Conservation (phyloP, 2,329 filamentous ascomycete genomes). For the Emmonsiellopsis sp. region DNA sequence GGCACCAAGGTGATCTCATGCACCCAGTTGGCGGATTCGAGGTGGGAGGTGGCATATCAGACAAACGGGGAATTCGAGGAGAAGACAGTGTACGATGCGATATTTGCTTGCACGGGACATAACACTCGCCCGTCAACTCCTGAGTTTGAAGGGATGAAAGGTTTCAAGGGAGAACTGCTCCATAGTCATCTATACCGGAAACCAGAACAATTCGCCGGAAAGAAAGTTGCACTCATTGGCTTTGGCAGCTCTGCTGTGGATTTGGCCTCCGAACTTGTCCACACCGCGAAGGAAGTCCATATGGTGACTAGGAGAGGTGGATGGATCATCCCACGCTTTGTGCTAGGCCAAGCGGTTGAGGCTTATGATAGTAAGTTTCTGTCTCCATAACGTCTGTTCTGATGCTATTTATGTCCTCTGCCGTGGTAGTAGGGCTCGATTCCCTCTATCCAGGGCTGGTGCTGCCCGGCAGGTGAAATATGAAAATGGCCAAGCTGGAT, state of each 20-base stretch:
- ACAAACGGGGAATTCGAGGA: conserved; percentile 7
- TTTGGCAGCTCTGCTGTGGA: conserved; percentile 33
- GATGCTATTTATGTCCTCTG: background rate
- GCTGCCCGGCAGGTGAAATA: too few species aligned
- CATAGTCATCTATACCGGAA: conserved; percentile 32
- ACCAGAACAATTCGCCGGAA: conserved; percentile 26
- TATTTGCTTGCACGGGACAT: conserved; percentile 29
- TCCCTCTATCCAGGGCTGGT: too few species aligned
- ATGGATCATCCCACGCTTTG: conserved; percentile 31
- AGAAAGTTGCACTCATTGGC: conserved; percentile 30
- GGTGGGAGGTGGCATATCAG: conserved; percentile 23
- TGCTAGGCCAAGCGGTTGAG: conserved; percentile 29
- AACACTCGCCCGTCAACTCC: conserved; percentile 24
- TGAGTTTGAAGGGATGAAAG: conserved; percentile 22
- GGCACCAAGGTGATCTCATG: conserved; percentile 25
- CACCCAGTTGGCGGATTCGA: conserved; percentile 16
- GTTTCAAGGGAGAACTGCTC: conserved; percentile 26
- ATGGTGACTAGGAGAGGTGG: conserved; percentile 30
- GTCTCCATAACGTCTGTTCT: background rate
- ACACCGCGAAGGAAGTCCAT: conserved; percentile 26
- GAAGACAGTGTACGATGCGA: conserved; percentile 25
- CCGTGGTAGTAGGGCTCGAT: too few species aligned
- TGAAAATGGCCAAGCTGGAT: too few species aligned
- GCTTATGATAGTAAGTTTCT: conserved; percentile 27
- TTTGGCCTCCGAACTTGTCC: conserved; percentile 29